Evolutionary conservation across 2,329 filamentous ascomycete species (phyloP), one percentile per base, ranked within the genome.

Genomic region (Arthroderma sp.): DNA sequence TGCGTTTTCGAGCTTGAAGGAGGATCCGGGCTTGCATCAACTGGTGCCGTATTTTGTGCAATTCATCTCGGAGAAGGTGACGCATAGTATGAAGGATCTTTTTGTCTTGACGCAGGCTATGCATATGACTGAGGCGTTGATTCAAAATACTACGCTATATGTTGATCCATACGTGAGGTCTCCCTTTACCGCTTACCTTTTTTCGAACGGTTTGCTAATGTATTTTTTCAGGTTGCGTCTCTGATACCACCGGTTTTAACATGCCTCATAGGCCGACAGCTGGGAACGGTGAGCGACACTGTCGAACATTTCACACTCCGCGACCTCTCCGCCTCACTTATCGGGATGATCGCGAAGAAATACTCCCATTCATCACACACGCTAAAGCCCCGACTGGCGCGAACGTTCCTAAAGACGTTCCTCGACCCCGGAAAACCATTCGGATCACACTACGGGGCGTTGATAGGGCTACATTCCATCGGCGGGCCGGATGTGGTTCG

Each of bases 41-140:
- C 77, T 98, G 6, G 80, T 94, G 29, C 91, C 91, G 0, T 98
- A 98, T 66, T 95, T 96, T 56, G 82, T 94, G 48, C 87, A 93
- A 61, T 96, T 94, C 63, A 83, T 96, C 56, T 82, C 87, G 15
- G 89, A 95, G 62, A 91, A 94, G 64, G 86, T 98, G 42, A 96
- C 91, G 1, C 91, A 98, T 62, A 83, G 82, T 53, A 75, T 94
- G 52, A 88, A 94, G 65, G 85, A 94, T 61, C 75, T 88, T 2
- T 95, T 95, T 60, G 78, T 87, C 4, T 72, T 98, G 22, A 81
- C 80, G 15, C 86, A 93, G 62, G 91, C 94, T 78, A 89, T 98
- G 83, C 82, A 87, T 56, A 77, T 96, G 48, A 82, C 85, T 1
- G 77, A 84, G 41, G 86, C 89, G 1, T 71, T 98, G 42, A 82